Percentiles rank a stretch among this genome's conserved stretches.
phyloP scores from a whole-genome alignment of 208 protist genomes.

The Trypanosoma theileri region DNA sequence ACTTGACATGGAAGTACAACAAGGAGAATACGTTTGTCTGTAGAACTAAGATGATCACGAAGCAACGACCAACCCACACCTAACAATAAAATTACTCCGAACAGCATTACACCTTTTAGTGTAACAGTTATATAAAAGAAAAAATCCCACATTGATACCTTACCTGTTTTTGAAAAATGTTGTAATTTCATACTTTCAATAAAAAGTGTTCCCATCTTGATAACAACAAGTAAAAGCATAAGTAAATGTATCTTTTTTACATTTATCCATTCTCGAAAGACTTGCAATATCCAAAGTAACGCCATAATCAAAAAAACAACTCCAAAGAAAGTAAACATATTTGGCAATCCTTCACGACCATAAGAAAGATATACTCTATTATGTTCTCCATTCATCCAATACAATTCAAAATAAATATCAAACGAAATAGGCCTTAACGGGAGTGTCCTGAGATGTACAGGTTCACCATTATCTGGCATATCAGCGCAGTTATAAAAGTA shows the following conservation, averaged over 20 bases:
- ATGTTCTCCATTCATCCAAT: constrained; percentile 4
- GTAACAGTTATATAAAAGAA: constrained; percentile 62
- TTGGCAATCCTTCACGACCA: constrained; percentile 15
- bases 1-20: constrained; percentile 68
- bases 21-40: constrained; percentile 77
- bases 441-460: neutral
- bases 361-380: constrained; percentile 19
- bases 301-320: constrained; percentile 18
- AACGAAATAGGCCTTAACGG: constrained; percentile 24
- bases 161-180: constrained; percentile 39
- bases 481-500: constrained; percentile 44
- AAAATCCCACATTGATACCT: constrained; percentile 41
- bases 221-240: constrained; percentile 31
- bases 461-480: constrained; percentile 6
- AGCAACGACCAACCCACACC: constrained; percentile 74
- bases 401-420: constrained; percentile 17
- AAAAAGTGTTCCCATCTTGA: constrained; percentile 44
- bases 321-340: constrained; percentile 24
- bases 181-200: constrained; percentile 50
- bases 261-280: constrained; percentile 11
- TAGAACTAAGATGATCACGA: constrained; percentile 57
- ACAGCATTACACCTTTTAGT: constrained; percentile 62
- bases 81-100: constrained; percentile 63
- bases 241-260: constrained; percentile 33
- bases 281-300: constrained; percentile 22